phyloP scores from a whole-genome alignment of 177 flowering plant species.

The Vitis hybrid region DNA sequence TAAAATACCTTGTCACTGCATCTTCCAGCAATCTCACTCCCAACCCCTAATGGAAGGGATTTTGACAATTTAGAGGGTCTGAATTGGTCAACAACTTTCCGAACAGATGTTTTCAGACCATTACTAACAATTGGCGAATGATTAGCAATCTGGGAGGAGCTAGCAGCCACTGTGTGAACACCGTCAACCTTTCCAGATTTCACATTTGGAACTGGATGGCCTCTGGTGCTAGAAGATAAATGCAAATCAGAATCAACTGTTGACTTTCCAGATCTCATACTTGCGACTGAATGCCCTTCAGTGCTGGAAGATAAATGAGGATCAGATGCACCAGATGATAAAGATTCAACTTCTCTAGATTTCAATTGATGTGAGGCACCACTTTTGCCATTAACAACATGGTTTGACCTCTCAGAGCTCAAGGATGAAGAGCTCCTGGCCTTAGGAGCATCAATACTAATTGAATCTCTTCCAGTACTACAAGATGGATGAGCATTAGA shows the following conservation, averaged over 20 bases:
- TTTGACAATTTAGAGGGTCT: constrained; percentile 52
- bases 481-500: constrained; percentile 6
- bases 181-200: constrained; percentile 28
- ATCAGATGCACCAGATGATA: constrained; percentile 28
- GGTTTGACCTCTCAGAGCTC: constrained; percentile 19
- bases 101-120: constrained; percentile 55
- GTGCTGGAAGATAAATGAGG: constrained; percentile 20
- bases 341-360: constrained; percentile 19
- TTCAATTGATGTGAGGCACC: constrained; percentile 19
- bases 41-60: constrained; percentile 24
- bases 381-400: constrained; percentile 10
- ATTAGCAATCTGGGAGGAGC: constrained; percentile 27
- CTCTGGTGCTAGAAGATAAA: constrained; percentile 19
- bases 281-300: constrained; percentile 15
- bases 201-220: constrained; percentile 13
- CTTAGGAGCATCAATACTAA: constrained; percentile 6
- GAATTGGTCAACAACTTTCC: constrained; percentile 71
- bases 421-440: constrained; percentile 10
- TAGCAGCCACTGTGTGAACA: constrained; percentile 11
- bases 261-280: constrained; percentile 30
- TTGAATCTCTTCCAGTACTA: constrained; percentile 5
- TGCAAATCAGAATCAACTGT: constrained; percentile 26
- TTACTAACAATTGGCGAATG: constrained; percentile 27
- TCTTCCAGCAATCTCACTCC: constrained; percentile 44
- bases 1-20: constrained; percentile 47